These are phyloP conservation scores for Cytospora chrysosperma DNA, from an alignment of 2,329 filamentous ascomycete species.

Conservation along the genomic window DNA sequence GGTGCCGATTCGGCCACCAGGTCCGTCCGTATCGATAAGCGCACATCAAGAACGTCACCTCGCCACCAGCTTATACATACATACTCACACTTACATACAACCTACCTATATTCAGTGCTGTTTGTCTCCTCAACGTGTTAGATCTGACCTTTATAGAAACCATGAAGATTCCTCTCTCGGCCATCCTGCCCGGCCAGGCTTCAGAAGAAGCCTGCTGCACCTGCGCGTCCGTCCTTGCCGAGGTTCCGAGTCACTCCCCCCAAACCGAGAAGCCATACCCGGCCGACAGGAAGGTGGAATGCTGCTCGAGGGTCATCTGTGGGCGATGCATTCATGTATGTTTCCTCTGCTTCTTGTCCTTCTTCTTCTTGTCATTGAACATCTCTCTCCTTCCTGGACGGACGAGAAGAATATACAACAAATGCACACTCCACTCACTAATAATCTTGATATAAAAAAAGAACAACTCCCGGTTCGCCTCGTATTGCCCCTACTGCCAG, in stretches of 20 bases:
- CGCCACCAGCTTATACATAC: slow-evolving; percentile 4
- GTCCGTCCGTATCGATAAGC: slow-evolving; percentile 21
- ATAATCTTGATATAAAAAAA: no score
- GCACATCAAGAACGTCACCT: slow-evolving; percentile 20
- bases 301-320: slow-evolving; percentile 72
- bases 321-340: slow-evolving; percentile 64
- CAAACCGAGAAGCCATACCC: slow-evolving; percentile 58
- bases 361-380: no score
- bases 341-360: neutral
- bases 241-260: slow-evolving; percentile 51
- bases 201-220: slow-evolving; percentile 63
- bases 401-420: neutral
- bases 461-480: slow-evolving; percentile 66
- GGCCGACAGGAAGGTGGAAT: slow-evolving; percentile 59
- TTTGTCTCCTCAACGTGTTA: neutral
- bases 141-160: neutral
- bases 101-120: neutral
- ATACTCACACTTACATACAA: neutral
- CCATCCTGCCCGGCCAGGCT: slow-evolving; percentile 11
- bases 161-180: slow-evolving; percentile 20
- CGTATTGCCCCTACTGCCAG: slow-evolving; percentile 74
- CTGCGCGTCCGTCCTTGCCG: slow-evolving; percentile 62
- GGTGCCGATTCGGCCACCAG: slow-evolving; percentile 15
- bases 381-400: no score
- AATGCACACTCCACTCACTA: no score